Evolutionary conservation across 2,329 filamentous ascomycete genomes (phyloP).

Genomic region (Chrysoporthe cubensis): DNA sequence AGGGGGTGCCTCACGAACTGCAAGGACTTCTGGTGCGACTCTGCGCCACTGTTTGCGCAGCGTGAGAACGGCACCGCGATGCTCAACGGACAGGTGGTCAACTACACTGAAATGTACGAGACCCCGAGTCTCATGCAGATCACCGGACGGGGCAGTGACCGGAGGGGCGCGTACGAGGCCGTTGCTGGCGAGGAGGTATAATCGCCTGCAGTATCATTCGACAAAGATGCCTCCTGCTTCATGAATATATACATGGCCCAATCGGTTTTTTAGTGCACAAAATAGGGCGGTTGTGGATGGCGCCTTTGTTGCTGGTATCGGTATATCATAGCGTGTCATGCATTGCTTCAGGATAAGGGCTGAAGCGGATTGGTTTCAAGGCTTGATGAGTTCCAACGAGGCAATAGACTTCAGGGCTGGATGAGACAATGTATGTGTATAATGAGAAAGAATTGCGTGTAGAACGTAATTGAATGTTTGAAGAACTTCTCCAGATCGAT

Average conservation of each 20-base stretch:
- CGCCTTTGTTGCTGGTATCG: conserved; percentile 1
- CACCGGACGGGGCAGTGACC: conserved; percentile 43
- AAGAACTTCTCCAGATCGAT: background rate
- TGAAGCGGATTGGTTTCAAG: background rate
- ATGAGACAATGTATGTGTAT: conserved; percentile 16
- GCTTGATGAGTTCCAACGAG: conserved; percentile 13
- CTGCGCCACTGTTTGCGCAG: conserved; percentile 77
- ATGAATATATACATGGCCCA: background rate
- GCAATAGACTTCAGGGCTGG: conserved; percentile 17
- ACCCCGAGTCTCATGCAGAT: conserved; percentile 71
- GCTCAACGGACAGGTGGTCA: conserved; percentile 77
- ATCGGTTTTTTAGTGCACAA: background rate
- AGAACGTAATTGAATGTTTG: background rate
- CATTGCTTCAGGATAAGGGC: conserved; percentile 18
- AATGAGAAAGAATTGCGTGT: conserved; percentile 1
- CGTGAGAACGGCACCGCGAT: conserved; percentile 75
- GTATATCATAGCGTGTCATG: conserved; percentile 24
- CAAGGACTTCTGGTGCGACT: conserved; percentile 94
- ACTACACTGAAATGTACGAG: conserved; percentile 92
- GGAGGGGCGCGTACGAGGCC: conserved; percentile 64
- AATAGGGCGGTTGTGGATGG: background rate
- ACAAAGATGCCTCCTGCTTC: background rate
- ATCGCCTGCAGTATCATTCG: background rate
- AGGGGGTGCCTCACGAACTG: conserved; percentile 86
- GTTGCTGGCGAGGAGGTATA: conserved; percentile 63